Base-by-base conservation (phyloP, 2,329 filamentous ascomycete species). In the Colletotrichum lentis region DNA sequence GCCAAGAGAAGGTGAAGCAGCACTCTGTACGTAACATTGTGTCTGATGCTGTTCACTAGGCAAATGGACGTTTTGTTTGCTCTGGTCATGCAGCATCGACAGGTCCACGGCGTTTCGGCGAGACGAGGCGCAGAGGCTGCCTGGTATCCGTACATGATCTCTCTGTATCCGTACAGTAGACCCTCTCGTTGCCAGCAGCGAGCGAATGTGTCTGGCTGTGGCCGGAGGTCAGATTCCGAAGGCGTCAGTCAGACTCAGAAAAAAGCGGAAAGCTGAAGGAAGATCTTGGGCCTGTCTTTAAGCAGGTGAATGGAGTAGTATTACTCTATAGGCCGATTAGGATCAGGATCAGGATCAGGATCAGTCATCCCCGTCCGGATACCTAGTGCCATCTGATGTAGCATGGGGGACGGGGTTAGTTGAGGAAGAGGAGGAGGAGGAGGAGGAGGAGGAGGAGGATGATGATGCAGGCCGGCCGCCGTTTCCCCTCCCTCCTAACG, bases 11-110 rank as follows among this genome's bases (percentile, higher is more conserved):
- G 44, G 57, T 50, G 24, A 50, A 18, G n/a, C n/a, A n/a, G n/a
- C n/a, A n/a, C n/a, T n/a, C n/a, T n/a, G 46, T 50, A 41, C 56
- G 44, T 49, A 60, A 60, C 44, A 20, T 41, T 20, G 56, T 50
- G 46, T 60, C 35, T 31, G 27, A 11, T n/a, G 16, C 22, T 53
- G 14, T 43, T 8, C 5, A 18, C 18, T 24, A 27, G 16, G 43
- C n/a, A 22, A 22, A 58, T 27, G 5, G 27, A 8, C 27, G 27
- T n/a, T 27, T 27, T 27, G 27, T 27, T 27, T 27, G 27, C 27
- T 27, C 27, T 27, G 27, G 20, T 12, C 3, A 12, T 16, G 12
- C 47, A 22, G 14, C 24, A 18, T 27, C 3, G 18, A 35, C 43
- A 47, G 43, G 8, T 18, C 22, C 31, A 14, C 31, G 20, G 11